Conservation (phyloP, 345 rosid species). For the Eucalyptus fibrosa region DNA sequence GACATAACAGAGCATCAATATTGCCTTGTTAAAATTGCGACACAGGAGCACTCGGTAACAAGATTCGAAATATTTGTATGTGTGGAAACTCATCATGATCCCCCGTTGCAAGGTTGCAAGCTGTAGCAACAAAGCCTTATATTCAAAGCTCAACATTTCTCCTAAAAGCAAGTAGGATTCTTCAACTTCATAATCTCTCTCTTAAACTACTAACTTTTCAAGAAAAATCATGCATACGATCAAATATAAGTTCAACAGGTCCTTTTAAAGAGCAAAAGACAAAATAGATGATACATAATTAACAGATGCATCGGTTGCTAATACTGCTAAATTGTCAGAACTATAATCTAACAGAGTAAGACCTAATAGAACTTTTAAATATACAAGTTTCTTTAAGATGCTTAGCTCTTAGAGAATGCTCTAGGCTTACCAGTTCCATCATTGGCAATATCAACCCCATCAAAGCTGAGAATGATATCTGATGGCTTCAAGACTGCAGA, state of each 20-base stretch:
- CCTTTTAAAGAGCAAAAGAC: background rate
- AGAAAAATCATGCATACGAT: background rate
- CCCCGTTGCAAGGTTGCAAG: background rate
- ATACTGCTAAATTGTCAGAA: background rate
- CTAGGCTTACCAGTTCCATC: constrained; percentile 72
- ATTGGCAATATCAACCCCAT: constrained; percentile 74
- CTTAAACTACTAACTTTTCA: background rate
- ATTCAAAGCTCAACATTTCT: background rate
- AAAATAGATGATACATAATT: background rate
- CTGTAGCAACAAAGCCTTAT: background rate
- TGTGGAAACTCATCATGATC: background rate
- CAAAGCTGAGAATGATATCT: constrained; percentile 77
- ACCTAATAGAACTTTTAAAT: background rate
- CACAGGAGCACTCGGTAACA: background rate
- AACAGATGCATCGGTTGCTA: background rate
- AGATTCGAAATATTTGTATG: background rate
- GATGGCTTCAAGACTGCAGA: constrained; percentile 77
- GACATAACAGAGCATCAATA: background rate
- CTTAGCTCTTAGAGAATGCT: background rate
- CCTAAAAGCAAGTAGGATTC: background rate
- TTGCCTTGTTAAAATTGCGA: background rate
- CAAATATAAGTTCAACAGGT: background rate
- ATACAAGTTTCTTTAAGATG: background rate
- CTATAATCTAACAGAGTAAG: background rate
- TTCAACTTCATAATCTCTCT: background rate